Evolutionary conservation across 2,329 filamentous ascomycete species (phyloP).

Genomic region (Hypoxylon sp.): DNA sequence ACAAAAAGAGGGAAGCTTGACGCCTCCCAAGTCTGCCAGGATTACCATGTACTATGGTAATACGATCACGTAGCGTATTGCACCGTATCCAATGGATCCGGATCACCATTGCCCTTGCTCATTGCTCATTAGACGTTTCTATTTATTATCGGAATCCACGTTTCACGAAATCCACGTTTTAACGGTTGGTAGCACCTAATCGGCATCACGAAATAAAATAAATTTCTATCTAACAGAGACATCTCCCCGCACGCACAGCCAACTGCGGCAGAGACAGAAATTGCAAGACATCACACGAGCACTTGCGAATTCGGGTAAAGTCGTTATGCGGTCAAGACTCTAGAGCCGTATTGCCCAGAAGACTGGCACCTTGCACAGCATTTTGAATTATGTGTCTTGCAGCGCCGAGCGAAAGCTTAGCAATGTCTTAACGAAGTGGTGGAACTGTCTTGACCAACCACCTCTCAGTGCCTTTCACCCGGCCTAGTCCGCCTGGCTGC

Average conservation of each 20-base stretch:
- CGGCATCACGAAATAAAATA: constrained; percentile 4
- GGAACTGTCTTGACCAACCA: constrained; percentile 26
- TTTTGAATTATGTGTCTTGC: constrained; percentile 26
- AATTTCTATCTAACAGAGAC: background rate
- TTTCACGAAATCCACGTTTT: too few species aligned
- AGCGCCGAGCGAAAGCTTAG: constrained; percentile 44
- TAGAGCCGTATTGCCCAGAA: constrained; percentile 32
- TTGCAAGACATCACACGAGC: constrained; percentile 48
- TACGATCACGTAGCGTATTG: background rate
- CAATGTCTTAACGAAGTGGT: constrained; percentile 2
- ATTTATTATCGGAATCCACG: constrained; percentile 25
- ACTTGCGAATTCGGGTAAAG: constrained; percentile 45
- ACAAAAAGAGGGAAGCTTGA: background rate
- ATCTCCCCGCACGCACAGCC: constrained; percentile 16
- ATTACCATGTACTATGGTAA: too few species aligned
- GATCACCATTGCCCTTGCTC: background rate
- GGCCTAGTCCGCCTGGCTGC: constrained; percentile 2
- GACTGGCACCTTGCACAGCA: constrained; percentile 20
- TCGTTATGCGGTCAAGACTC: constrained; percentile 31
- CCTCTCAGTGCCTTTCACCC: constrained; percentile 13
- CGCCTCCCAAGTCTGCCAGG: background rate
- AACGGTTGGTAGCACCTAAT: background rate
- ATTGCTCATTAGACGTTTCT: background rate
- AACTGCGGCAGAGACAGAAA: constrained; percentile 33
- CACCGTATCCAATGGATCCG: background rate